A percentile compares a stretch with the other conserved stretches of the same genome.
Evolutionary conservation across 805 yeast species (phyloP).

Genomic region (Cyberlindnera bimundalis): DNA sequence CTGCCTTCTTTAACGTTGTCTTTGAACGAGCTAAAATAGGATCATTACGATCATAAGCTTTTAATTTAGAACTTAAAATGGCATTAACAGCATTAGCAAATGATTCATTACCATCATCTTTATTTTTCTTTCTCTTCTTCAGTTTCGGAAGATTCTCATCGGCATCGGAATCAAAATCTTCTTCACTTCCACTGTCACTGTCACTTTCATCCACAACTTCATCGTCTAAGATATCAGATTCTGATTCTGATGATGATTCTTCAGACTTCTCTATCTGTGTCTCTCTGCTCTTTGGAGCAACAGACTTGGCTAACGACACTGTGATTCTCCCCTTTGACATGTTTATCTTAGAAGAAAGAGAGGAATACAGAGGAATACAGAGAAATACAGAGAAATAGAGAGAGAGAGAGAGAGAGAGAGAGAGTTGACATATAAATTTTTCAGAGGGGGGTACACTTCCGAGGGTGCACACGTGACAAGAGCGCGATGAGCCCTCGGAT

Average conservation of each 20-base stretch:
- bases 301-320: slow-evolving; percentile 13
- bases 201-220: slow-evolving; percentile 16
- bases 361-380: no score
- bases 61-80: slow-evolving; percentile 77
- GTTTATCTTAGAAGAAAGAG: no score
- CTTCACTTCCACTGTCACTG: slow-evolving; percentile 13
- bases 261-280: neutral
- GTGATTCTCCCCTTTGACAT: slow-evolving; percentile 25
- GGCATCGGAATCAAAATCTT: slow-evolving; percentile 25
- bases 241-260: neutral
- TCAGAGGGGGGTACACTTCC: no score
- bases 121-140: slow-evolving; percentile 52
- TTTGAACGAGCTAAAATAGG: slow-evolving; percentile 90
- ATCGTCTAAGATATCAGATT: slow-evolving; percentile 1
- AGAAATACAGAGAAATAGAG: no score
- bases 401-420: no score
- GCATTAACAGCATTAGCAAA: slow-evolving; percentile 85
- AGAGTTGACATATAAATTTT: neutral
- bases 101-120: slow-evolving; percentile 67
- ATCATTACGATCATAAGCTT: slow-evolving; percentile 84
- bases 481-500: no score
- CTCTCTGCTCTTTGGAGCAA: neutral
- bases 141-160: slow-evolving; percentile 43
- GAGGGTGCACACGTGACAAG: no score
- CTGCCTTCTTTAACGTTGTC: slow-evolving; percentile 63